Conservation (phyloP, 139 green algal species). For the Mesotaenium endlicherianum region DNA sequence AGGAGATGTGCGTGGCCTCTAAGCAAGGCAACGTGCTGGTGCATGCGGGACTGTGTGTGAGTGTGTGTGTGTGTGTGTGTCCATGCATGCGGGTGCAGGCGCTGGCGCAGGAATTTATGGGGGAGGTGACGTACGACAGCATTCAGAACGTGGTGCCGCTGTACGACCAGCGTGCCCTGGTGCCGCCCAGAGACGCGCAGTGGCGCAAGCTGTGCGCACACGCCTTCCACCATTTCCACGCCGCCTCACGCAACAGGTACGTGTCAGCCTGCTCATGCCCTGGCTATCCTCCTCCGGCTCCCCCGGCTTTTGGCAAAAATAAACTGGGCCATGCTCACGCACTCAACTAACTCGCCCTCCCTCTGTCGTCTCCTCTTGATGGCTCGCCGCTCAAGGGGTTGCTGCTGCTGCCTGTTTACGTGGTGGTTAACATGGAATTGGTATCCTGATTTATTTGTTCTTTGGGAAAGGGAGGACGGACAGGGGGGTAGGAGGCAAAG, state of each 20-base stretch:
- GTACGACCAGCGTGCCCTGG: conserved; percentile 31
- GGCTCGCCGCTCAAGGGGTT: too few species aligned
- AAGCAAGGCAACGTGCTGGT: background rate
- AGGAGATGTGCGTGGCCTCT: background rate
- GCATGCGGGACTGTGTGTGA: too few species aligned
- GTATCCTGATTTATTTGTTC: too few species aligned
- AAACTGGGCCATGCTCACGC: too few species aligned
- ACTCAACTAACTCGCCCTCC: too few species aligned
- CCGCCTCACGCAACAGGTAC: background rate
- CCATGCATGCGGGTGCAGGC: conserved; percentile 11
- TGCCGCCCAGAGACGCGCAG: background rate
- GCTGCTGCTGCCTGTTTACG: too few species aligned
- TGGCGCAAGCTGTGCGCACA: conserved; percentile 30
- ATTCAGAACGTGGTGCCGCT: conserved; percentile 50
- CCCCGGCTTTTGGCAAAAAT: too few species aligned
- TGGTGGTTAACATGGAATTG: too few species aligned
- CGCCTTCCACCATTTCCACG: conserved; percentile 29
- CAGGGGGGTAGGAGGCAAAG: too few species aligned
- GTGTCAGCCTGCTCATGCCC: background rate
- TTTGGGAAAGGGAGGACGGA: too few species aligned
- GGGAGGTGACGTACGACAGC: conserved; percentile 32
- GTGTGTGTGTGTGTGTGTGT: background rate
- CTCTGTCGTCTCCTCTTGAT: too few species aligned
- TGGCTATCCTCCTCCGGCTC: background rate
- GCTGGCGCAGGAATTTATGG: conserved; percentile 32